Base-by-base conservation (phyloP, 75 land plant species). In the Ceratopteris richardii region DNA sequence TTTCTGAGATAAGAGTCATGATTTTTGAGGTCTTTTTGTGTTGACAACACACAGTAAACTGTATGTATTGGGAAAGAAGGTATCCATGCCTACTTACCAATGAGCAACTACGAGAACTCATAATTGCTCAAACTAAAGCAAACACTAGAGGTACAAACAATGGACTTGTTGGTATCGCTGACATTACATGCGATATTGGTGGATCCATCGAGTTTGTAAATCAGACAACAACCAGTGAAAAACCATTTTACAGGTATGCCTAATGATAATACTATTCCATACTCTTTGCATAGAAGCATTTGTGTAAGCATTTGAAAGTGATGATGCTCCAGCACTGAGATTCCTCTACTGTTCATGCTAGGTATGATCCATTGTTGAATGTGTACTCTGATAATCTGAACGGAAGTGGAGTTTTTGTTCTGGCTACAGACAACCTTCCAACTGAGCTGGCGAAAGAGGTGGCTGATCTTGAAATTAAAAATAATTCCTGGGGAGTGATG, bases 361-460 rank as follows among this genome's bases (percentile, higher is more conserved):
- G 98, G 73, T 94, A 86, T 56, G 63, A 89, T 76, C 91, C 88
- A 4, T 56, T 67, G 14, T 57, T 48, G 47, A 66, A 74, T 57
- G 73, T 78, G 19, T 77, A 81, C 65, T 77, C 86, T 44, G 54
- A 77, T 51, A 82, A 86, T 58, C 74, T 89, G 90, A 77, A 77
- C 33, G 96, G 91, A n/a, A 75, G 75, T 30, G 99, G 99, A 29
- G 41, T 94, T 17, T 61, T 94, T 24, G 74, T 88, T 68, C 58
- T 74, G 60, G 85, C 96, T 25, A 81, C 91, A 55, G 99, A 94
- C 62, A 86, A 72, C 61, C 91, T 94, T 68, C 99, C 99, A 24
- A 86, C 99, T 17, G 96, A 94, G 57, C 83, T 89, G 79, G 84
- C 99, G 17, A 89, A 69, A 64, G 99, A 94, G 88, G 98, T 88